These are phyloP conservation scores for Gynandropsis gynandra DNA, from an alignment of 345 rosid species.

Conservation along the genomic window DNA sequence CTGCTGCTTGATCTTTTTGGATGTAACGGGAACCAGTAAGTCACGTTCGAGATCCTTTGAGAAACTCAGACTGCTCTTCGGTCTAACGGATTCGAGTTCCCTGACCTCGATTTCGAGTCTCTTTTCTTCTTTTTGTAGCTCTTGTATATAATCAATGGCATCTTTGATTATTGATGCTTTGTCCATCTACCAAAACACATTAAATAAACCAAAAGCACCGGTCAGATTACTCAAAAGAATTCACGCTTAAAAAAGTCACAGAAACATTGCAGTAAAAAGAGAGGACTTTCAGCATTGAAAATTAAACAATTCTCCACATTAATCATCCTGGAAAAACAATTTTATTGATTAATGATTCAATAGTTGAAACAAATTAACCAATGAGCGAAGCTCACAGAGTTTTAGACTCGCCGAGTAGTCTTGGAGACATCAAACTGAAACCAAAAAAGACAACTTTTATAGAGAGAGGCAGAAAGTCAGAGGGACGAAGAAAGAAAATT, in stretches of 20 bases:
- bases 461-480: too few species aligned
- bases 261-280: too few species aligned
- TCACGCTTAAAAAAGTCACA: too few species aligned
- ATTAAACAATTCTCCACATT: too few species aligned
- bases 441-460: too few species aligned
- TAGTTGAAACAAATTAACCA: not conserved
- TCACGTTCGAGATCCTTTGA: conserved; percentile 49
- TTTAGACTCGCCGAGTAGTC: too few species aligned
- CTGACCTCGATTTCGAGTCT: conserved; percentile 59
- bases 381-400: not conserved
- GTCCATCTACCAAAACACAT: conserved; percentile 59
- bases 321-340: not conserved
- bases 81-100: conserved; percentile 53
- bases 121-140: conserved; percentile 68
- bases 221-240: too few species aligned
- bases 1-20: conserved; percentile 60
- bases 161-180: conserved; percentile 98
- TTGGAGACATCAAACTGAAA: too few species aligned
- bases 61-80: conserved; percentile 32
- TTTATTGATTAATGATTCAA: too few species aligned
- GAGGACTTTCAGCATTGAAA: too few species aligned
- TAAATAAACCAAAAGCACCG: not conserved
- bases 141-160: conserved; percentile 82
- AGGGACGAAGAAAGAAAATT: too few species aligned
- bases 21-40: conserved; percentile 43